A percentile compares a stretch with the other conserved stretches of the same genome.
Evolutionary conservation across 108 stramenopile species (phyloP).

Genomic region (Cylindrotheca closterium): DNA sequence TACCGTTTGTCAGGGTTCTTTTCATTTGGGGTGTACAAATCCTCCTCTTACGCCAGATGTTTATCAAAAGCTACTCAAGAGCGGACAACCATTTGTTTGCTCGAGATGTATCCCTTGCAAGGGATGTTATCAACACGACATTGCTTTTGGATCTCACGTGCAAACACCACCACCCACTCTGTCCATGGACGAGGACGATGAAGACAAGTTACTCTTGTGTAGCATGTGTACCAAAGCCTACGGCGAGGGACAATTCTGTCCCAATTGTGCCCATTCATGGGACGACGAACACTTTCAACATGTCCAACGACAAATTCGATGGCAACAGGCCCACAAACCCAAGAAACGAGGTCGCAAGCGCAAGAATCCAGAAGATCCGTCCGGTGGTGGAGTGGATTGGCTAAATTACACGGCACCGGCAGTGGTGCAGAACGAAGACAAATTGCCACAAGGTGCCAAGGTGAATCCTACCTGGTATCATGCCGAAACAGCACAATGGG

Average conservation of each 20-base stretch:
- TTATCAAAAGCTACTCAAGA: constrained; percentile 22
- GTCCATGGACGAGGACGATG: constrained; percentile 27
- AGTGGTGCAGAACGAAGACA: constrained; percentile 17
- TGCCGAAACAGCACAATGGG: constrained; percentile 59
- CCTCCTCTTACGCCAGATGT: constrained; percentile 43
- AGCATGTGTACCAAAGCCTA: constrained; percentile 50
- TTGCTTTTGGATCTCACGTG: constrained; percentile 46
- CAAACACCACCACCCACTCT: constrained; percentile 34
- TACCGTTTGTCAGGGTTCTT: constrained; percentile 35
- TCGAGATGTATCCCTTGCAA: constrained; percentile 48
- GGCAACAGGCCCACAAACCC: constrained; percentile 24
- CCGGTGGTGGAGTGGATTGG: constrained; percentile 18
- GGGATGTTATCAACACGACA: constrained; percentile 59
- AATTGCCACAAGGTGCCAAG: constrained; percentile 35
- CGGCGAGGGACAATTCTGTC: constrained; percentile 47
- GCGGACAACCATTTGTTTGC: constrained; percentile 42
- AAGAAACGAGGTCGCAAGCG: constrained; percentile 48
- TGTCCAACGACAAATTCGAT: constrained; percentile 41
- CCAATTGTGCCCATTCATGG: constrained; percentile 62
- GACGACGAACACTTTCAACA: constrained; percentile 57
- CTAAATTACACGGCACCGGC: constrained; percentile 30
- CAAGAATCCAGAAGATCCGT: constrained; percentile 35
- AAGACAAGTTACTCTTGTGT: constrained; percentile 46
- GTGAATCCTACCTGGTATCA: constrained; percentile 53
- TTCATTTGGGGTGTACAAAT: constrained; percentile 54